These are phyloP conservation scores for Pichia sp. DNA, from an alignment of 1,139 yeast genomes.

Conservation along the genomic window DNA sequence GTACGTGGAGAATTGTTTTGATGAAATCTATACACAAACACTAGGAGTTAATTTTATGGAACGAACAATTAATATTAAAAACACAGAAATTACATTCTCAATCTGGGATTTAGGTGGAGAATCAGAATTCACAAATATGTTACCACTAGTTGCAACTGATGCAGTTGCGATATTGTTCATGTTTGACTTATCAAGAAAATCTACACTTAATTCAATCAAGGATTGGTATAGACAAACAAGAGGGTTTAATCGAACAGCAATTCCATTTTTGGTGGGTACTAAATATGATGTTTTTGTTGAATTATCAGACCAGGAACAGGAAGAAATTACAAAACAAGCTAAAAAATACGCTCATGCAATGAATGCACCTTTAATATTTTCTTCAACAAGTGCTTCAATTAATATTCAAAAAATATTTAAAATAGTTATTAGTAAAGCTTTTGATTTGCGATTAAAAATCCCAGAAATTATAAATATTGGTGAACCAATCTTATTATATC, in stretches of 20 bases:
- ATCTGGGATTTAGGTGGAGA: constrained; percentile 98
- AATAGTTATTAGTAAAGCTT: constrained; percentile 84
- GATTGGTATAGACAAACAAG: constrained; percentile 96
- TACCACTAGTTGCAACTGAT: constrained; percentile 87
- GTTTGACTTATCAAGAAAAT: constrained; percentile 86
- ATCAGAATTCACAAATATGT: constrained; percentile 91
- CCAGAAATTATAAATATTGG: constrained; percentile 82
- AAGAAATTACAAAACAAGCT: constrained; percentile 79
- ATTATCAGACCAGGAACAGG: constrained; percentile 73
- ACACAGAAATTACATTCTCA: constrained; percentile 85
- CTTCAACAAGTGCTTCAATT: constrained; percentile 89
- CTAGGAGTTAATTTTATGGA: constrained; percentile 95
- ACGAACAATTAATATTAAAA: constrained; percentile 76
- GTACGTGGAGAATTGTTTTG: constrained; percentile 90
- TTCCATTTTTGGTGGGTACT: constrained; percentile 90
- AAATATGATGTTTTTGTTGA: constrained; percentile 87
- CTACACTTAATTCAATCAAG: constrained; percentile 78
- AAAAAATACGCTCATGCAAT: constrained; percentile 84
- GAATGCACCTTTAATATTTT: constrained; percentile 85
- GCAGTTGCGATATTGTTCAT: constrained; percentile 90
- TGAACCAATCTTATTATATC: constrained; percentile 81
- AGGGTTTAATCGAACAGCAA: constrained; percentile 86
- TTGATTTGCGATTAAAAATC: constrained; percentile 75
- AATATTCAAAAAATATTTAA: constrained; percentile 94
- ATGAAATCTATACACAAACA: constrained; percentile 89